Evolutionary conservation across 495 filamentous ascomycete species (phyloP).

Genomic region (Penicillium silybi): DNA sequence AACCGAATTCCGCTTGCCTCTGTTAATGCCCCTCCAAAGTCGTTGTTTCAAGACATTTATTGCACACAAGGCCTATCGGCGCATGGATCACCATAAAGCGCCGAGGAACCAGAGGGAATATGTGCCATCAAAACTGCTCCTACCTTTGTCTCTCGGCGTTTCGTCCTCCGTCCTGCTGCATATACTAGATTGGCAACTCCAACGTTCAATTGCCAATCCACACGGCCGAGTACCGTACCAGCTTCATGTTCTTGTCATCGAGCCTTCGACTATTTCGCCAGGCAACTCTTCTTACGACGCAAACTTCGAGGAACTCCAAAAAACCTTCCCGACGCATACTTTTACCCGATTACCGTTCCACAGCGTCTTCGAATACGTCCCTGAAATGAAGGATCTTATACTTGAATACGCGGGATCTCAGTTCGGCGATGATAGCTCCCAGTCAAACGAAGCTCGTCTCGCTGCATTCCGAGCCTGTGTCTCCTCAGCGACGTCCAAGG

Average conservation of each 20-base stretch:
- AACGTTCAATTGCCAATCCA: conserved; percentile 52
- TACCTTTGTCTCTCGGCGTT: conserved; percentile 79
- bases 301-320: conserved; percentile 34
- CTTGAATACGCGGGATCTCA: conserved; percentile 22
- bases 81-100: conserved; percentile 61
- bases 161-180: conserved; percentile 77
- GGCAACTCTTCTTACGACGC: conserved; percentile 21
- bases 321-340: conserved; percentile 56
- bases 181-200: conserved; percentile 65
- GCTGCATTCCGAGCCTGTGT: conserved; percentile 53
- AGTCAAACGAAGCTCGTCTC: conserved; percentile 43
- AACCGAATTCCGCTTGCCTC: conserved; percentile 3
- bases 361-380: conserved; percentile 47
- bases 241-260: conserved; percentile 63
- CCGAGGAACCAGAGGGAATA: conserved; percentile 24
- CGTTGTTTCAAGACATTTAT: conserved; percentile 76
- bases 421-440: conserved; percentile 27
- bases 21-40: conserved; percentile 39
- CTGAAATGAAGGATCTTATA: conserved; percentile 28
- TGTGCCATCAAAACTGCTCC: conserved; percentile 52
- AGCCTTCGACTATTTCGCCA: conserved; percentile 43
- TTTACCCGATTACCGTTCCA: conserved; percentile 56
- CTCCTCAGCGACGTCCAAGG: conserved; percentile 65
- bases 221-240: conserved; percentile 57
- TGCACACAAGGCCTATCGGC: conserved; percentile 69